Conservation (phyloP, 768 basidiomycete genomes). For the Trametes elegans region DNA sequence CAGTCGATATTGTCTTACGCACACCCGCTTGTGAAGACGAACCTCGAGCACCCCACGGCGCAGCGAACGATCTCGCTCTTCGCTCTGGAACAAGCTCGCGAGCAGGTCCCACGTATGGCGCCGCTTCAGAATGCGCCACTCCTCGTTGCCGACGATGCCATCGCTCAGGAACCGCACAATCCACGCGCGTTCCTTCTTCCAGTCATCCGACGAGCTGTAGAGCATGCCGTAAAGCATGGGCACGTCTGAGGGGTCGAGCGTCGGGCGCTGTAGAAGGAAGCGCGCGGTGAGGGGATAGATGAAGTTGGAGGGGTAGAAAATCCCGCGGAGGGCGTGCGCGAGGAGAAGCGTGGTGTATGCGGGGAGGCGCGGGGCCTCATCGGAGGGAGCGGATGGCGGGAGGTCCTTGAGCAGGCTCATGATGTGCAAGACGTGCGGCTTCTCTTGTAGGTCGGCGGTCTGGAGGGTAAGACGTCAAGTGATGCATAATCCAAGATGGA, state of each 20-base stretch:
- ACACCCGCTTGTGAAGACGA: no score
- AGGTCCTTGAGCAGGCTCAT: conserved; percentile 66
- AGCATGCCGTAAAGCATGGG: conserved; percentile 90
- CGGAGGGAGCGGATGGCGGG: conserved; percentile 37
- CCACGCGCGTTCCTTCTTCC: conserved; percentile 89
- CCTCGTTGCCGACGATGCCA: conserved; percentile 68
- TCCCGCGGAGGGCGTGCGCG: conserved; percentile 73
- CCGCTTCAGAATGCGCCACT: conserved; percentile 80
- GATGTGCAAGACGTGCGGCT: conserved; percentile 68
- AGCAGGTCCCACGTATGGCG: conserved; percentile 88
- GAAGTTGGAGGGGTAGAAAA: conserved; percentile 87
- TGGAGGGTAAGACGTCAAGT: conserved; percentile 19
- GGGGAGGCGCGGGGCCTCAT: conserved; percentile 56
- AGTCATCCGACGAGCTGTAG: conserved; percentile 71
- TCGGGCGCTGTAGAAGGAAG: conserved; percentile 87
- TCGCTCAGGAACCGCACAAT: conserved; percentile 81
- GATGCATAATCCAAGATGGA: no score
- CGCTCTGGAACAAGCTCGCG: conserved; percentile 77
- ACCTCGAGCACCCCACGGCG: conserved; percentile 69
- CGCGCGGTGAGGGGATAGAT: conserved; percentile 84
- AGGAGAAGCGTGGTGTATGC: conserved; percentile 80
- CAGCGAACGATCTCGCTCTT: conserved; percentile 48
- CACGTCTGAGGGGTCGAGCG: conserved; percentile 77
- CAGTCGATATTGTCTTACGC: no score
- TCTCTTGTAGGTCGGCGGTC: conserved; percentile 73